Evolutionary conservation across 176 grass and related monocot genomes (phyloP).

Genomic region (Triticum turgidum): DNA sequence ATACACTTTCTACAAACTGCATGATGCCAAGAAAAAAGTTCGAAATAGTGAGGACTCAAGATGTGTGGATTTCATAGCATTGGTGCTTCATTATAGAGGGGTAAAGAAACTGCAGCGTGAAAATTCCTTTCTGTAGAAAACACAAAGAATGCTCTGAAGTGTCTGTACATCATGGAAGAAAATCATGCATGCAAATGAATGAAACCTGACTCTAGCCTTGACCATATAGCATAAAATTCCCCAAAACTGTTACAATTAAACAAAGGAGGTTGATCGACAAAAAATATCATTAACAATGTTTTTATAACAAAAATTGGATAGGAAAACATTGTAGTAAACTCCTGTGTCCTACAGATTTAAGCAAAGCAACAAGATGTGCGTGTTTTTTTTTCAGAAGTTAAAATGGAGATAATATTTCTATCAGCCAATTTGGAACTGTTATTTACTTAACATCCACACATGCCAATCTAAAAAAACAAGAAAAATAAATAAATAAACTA

Average conservation of each 20-base stretch:
- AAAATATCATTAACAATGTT: not conserved
- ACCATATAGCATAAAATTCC: not conserved
- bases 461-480: not conserved
- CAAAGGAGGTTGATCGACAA: not conserved
- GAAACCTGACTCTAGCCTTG: not conserved
- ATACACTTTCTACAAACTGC: conserved; percentile 96
- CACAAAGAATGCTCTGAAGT: conserved; percentile 2
- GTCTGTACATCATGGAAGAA: conserved; percentile 5
- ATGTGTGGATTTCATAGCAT: conserved; percentile 13
- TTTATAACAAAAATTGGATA: not conserved
- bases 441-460: not conserved
- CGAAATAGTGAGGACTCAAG: not conserved
- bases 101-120: not conserved
- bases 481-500: not conserved
- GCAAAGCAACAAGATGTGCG: not conserved
- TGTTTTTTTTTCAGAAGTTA: not conserved
- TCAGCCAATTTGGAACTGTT: not conserved
- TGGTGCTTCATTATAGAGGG: not conserved
- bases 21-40: conserved; percentile 29
- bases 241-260: not conserved
- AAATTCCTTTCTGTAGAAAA: conserved; percentile 2
- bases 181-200: conserved; percentile 20
- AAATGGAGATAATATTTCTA: not conserved
- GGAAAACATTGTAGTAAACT: not conserved
- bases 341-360: not conserved